Evolutionary conservation across 1,284 basidiomycete species (phyloP), one percentile per base, ranked within the genome.

Genomic region (Cryptococcus maquisensis): DNA sequence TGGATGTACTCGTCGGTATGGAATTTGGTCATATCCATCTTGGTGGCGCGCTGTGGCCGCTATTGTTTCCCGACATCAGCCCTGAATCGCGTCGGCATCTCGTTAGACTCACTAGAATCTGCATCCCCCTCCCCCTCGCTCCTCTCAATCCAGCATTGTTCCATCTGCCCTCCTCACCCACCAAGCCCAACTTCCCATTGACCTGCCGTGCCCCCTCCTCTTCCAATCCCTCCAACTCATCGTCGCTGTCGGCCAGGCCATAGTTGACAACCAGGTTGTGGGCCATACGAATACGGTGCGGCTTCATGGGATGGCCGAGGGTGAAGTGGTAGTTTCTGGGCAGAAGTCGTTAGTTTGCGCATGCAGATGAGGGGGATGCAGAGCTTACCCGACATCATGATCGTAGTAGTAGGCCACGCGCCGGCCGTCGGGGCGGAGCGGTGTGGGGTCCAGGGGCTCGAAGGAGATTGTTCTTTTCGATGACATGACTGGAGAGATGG

Each of bases 1-100:
- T 97, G 84, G 59, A 98, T 83, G 75, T 97, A 98, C 79, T 98
- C 95, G 78, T 98, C 95, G 10, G 94, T 95, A 75, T 98, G 95
- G 73, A 98, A 98, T 18, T 85, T 79, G 5, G 90, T 88, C 87
- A 98, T 90, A 47, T 85, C 82, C 66, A 88, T 84, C 8, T 86
- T 83, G 0, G 85, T 83, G 1, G 92, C 88, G 36, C 91, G 83
- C 71, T 83, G 85, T 1, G 95, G 86, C 66, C 83, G 83, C 89
- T 92, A 49, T 28, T 15, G n/a, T 10, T n/a, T 18, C 12, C 18
- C n/a, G 18, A 23, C 20, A 42, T 38, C 47, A 48, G 18, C 18
- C 13, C 12, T 38, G 37, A 21, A 13, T 18, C 28, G 23, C 10
- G 35, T 15, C 10, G 47, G 49, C 26, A 18, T 18, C 36, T 38